Evolutionary conservation across 495 filamentous ascomycete species (phyloP).

Genomic region (Penicillium manginii): DNA sequence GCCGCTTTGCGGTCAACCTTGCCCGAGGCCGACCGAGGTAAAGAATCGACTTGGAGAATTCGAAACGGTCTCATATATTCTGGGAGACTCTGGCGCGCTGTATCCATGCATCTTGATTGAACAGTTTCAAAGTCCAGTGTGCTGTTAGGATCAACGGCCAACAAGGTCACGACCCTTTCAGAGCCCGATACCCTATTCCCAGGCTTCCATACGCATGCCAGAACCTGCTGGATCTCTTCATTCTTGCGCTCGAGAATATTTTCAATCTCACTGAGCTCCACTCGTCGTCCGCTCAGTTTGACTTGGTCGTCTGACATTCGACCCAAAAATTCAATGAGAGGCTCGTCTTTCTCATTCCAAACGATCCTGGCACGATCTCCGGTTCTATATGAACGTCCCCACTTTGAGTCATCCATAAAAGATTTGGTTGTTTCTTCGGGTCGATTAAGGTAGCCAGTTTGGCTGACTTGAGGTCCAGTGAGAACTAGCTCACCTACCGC

Average conservation of each 20-base stretch:
- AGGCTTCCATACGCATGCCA: conserved; percentile 21
- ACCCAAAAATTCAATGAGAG: conserved; percentile 61
- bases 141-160: background rate
- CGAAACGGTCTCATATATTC: too few species aligned
- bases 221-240: conserved; percentile 24
- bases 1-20: too few species aligned
- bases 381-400: conserved; percentile 65
- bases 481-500: conserved; percentile 49
- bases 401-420: conserved; percentile 45
- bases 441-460: conserved; percentile 50
- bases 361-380: conserved; percentile 69
- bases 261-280: conserved; percentile 90
- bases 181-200: conserved; percentile 21
- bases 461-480: conserved; percentile 49
- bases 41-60: too few species aligned
- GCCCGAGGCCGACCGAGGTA: too few species aligned
- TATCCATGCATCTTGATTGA: too few species aligned
- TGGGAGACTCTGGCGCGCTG: too few species aligned
- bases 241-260: conserved; percentile 20
- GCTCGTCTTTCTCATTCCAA: conserved; percentile 41
- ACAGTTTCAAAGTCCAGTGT: too few species aligned
- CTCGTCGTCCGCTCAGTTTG: conserved; percentile 87
- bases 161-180: conserved; percentile 30
- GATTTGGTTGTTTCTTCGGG: conserved; percentile 32
- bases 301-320: conserved; percentile 79